Evolutionary conservation across 768 basidiomycete genomes (phyloP).

Genomic region (Mycena leptocephala): DNA sequence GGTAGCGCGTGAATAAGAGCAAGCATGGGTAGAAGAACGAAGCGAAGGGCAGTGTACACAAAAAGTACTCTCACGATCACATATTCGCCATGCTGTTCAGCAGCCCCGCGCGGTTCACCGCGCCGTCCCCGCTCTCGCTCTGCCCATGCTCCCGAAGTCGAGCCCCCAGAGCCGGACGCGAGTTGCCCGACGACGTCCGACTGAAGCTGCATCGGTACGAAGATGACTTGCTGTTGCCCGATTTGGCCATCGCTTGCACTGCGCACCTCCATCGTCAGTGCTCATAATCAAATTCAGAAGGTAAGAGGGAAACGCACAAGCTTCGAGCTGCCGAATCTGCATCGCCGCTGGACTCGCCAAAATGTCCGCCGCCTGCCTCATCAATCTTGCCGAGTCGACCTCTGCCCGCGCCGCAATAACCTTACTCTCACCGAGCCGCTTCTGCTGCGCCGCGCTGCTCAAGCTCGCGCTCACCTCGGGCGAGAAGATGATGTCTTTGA

Average conservation of each 20-base stretch:
- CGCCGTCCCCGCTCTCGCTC: conserved; percentile 18
- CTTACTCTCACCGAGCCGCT: conserved; percentile 97
- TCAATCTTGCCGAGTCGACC: conserved; percentile 94
- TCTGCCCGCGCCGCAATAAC: conserved; percentile 97
- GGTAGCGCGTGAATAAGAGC: neutral
- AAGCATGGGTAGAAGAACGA: neutral
- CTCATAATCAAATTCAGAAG: neutral
- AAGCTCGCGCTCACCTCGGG: conserved; percentile 91
- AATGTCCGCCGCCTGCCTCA: conserved; percentile 98
- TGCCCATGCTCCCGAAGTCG: neutral
- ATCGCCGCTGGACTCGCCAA: conserved; percentile 95
- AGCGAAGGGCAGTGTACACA: neutral
- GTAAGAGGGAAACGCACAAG: conserved; percentile 58
- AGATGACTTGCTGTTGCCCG: conserved; percentile 92
- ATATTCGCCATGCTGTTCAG: conserved; percentile 33
- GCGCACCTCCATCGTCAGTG: conserved; percentile 8
- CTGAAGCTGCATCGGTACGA: conserved; percentile 96
- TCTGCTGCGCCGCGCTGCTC: conserved; percentile 96
- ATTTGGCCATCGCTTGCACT: conserved; percentile 96
- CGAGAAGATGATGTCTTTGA: conserved; percentile 96
- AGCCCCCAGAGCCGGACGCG: conserved; percentile 11
- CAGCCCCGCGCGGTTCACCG: conserved; percentile 27
- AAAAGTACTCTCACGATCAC: neutral
- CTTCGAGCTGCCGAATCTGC: conserved; percentile 98
- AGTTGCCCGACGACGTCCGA: conserved; percentile 77